Conservation (phyloP, 2,329 filamentous ascomycete species). For the Fusarium tanahbumbuense region DNA sequence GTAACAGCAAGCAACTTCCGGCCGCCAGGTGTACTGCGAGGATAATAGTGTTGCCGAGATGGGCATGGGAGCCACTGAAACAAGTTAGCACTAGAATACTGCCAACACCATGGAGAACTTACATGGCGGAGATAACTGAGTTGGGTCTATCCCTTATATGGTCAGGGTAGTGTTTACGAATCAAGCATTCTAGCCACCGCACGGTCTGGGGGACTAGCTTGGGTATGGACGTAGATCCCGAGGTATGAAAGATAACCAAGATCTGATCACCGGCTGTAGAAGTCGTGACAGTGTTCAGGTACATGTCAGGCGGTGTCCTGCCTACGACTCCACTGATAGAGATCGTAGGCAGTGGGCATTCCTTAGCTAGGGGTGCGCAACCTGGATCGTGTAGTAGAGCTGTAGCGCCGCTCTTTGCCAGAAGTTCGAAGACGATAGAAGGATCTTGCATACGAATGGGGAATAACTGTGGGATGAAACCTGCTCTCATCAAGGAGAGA, state of each 20-base stretch:
- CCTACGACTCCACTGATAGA: rapidly evolving
- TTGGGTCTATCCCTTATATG: background rate
- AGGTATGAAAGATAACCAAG: slow-evolving; percentile 3
- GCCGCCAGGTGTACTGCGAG: background rate
- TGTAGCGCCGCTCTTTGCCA: background rate
- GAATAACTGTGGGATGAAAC: background rate
- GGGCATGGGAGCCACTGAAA: slow-evolving; percentile 8
- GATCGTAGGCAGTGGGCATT: background rate
- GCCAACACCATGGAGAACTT: background rate
- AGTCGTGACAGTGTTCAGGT: background rate
- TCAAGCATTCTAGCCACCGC: slow-evolving; percentile 15
- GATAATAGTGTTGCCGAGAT: slow-evolving; percentile 14
- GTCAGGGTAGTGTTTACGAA: background rate
- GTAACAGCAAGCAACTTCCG: background rate
- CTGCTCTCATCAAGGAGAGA: background rate
- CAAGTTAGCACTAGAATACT: rapidly evolving
- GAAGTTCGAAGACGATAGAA: background rate
- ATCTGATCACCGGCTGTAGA: background rate
- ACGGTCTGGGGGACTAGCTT: slow-evolving; percentile 11
- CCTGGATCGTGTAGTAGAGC: slow-evolving; percentile 2
- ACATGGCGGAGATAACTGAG: background rate
- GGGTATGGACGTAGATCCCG: slow-evolving; percentile 8
- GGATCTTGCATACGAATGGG: slow-evolving; percentile 6
- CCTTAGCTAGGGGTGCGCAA: background rate
- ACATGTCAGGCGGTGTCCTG: rapidly evolving